These are phyloP conservation scores for Haematococcus sp. DNA, from an alignment of 139 green algal genomes.

Conservation along the genomic window DNA sequence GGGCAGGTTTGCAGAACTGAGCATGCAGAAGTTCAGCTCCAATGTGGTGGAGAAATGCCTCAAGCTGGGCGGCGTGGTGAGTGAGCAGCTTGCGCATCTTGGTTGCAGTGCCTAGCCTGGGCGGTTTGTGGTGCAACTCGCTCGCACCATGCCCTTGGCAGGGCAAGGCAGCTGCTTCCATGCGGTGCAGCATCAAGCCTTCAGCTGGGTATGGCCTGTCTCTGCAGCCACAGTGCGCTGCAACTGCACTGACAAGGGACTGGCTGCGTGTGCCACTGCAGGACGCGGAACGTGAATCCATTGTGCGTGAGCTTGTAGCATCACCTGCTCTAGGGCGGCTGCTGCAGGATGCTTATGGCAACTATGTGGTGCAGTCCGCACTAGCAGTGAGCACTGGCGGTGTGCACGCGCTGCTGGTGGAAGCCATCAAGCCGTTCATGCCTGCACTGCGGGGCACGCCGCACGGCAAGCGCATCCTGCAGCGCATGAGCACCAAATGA, in stretches of 20 bases:
- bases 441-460: conserved; percentile 83
- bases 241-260: no score
- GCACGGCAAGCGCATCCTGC: conserved; percentile 96
- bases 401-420: conserved; percentile 80
- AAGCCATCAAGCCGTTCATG: conserved; percentile 90
- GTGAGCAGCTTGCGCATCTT: conserved; percentile 6
- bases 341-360: conserved; percentile 92
- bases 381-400: conserved; percentile 47
- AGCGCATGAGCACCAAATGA: conserved; percentile 49
- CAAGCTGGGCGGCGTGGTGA: conserved; percentile 80
- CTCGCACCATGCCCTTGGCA: no score
- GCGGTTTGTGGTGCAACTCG: no score
- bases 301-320: conserved; percentile 84
- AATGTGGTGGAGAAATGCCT: conserved; percentile 99
- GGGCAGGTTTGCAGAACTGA: conserved; percentile 83
- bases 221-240: no score
- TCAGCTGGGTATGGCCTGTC: no score
- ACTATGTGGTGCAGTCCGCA: conserved; percentile 82
- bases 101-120: no score
- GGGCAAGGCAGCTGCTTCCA: no score
- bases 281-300: conserved; percentile 66
- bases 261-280: background rate
- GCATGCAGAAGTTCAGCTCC: conserved; percentile 95
- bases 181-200: no score
- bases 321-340: conserved; percentile 75